Evolutionary conservation across 2,329 filamentous ascomycete species (phyloP).

Genomic region (Colletotrichum karsti): DNA sequence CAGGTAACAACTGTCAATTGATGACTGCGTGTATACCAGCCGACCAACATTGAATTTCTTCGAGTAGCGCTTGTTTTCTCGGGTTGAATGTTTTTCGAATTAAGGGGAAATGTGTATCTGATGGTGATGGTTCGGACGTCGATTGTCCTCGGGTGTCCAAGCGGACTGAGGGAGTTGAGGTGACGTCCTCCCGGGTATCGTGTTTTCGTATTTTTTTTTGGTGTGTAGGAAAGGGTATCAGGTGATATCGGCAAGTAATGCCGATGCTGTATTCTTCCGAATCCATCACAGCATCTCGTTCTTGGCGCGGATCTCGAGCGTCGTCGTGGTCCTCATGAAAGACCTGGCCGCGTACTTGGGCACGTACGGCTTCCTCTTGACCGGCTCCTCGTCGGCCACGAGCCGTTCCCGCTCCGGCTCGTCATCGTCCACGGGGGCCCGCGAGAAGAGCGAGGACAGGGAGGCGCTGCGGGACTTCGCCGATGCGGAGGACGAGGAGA

Average conservation of each 20-base stretch:
- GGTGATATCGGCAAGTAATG: neutral
- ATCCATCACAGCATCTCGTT: conserved; percentile 40
- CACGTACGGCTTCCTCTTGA: conserved; percentile 18
- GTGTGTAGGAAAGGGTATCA: too few relatives aligned
- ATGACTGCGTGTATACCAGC: neutral
- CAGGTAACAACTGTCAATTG: neutral
- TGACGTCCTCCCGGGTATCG: conserved; percentile 1
- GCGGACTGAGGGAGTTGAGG: neutral
- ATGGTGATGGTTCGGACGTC: neutral
- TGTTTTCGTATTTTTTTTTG: neutral
- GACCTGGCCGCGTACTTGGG: conserved; percentile 52
- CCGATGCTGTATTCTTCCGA: neutral
- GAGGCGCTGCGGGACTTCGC: conserved; percentile 7
- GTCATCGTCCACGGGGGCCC: neutral
- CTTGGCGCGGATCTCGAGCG: conserved; percentile 45
- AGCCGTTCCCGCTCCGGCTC: conserved; percentile 13
- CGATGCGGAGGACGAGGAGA: neutral
- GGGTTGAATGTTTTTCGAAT: neutral
- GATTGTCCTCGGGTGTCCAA: neutral
- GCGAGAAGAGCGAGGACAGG: conserved; percentile 8
- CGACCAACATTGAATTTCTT: neutral
- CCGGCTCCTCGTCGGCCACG: conserved; percentile 16
- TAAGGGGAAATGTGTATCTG: neutral
- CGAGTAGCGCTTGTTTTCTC: neutral
- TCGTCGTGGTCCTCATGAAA: conserved; percentile 51